These are phyloP conservation scores for Fusarium phyllophilum DNA, from an alignment of 2,329 filamentous ascomycete species.

Conservation along the genomic window DNA sequence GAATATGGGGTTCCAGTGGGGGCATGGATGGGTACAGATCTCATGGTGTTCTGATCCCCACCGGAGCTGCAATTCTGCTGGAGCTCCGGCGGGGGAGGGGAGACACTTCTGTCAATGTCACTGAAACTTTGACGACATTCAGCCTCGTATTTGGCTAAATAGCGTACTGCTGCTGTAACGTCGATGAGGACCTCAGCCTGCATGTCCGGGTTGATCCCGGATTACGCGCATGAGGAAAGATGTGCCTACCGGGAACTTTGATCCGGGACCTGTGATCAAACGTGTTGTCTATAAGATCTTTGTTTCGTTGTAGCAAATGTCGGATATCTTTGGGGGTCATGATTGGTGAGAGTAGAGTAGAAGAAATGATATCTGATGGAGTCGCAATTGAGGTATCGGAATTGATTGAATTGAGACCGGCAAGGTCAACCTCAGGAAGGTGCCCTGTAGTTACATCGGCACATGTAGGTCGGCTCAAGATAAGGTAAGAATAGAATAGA, in stretches of 20 bases:
- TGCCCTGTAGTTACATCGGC: not conserved
- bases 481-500: not conserved
- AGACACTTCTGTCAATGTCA: not conserved
- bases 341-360: not conserved
- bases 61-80: not conserved
- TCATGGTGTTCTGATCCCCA: not conserved
- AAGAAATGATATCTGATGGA: not conserved
- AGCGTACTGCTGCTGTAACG: not conserved
- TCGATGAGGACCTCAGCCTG: not conserved
- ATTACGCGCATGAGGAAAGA: not conserved
- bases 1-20: constrained; percentile 13
- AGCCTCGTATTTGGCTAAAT: not conserved
- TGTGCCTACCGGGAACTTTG: not conserved
- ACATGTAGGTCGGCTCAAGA: not conserved
- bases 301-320: not conserved
- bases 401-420: not conserved
- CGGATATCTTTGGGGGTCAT: not conserved
- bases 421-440: not conserved
- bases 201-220: not conserved
- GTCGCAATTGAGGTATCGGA: not conserved
- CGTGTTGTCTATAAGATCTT: not conserved
- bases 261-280: not conserved
- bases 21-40: not conserved
- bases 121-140: not conserved
- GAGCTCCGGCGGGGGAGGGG: constrained; percentile 13